Evolutionary conservation across 2,329 filamentous ascomycete species (phyloP).

Genomic region (Chalara sp.): DNA sequence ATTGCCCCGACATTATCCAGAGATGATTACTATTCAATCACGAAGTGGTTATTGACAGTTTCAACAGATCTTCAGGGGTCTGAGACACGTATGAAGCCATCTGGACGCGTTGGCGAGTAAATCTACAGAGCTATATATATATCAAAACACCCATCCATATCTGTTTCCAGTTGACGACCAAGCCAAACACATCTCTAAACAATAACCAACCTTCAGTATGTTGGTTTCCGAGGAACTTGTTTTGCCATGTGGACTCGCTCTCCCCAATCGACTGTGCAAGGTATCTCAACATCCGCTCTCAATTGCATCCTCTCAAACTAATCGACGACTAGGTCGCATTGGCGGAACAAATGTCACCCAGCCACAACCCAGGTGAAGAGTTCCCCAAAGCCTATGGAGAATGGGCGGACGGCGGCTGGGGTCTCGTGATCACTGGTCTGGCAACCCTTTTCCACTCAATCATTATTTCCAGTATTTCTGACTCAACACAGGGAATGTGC

Average conservation of each 20-base stretch:
- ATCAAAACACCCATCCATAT: too few species aligned
- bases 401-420: conserved; percentile 50
- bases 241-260: conserved; percentile 42
- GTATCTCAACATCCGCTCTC: conserved; percentile 6
- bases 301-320: background rate
- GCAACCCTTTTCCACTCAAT: background rate
- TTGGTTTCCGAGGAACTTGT: conserved; percentile 11
- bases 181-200: too few species aligned
- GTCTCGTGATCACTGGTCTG: conserved; percentile 40
- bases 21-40: too few species aligned
- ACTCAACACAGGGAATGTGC: conserved; percentile 35
- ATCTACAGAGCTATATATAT: too few species aligned
- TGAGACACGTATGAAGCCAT: too few species aligned
- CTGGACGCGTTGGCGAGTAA: too few species aligned
- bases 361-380: conserved; percentile 36
- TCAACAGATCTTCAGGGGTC: too few species aligned
- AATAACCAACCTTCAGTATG: conserved; percentile 4
- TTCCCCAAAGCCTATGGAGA: conserved; percentile 39
- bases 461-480: background rate
- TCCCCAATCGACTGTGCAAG: conserved; percentile 48
- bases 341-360: conserved; percentile 36
- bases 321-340: conserved; percentile 39
- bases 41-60: too few species aligned
- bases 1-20: too few species aligned
- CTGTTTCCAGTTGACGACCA: too few species aligned